A percentile compares a stretch with the other conserved stretches of the same genome.
Conservation (phyloP, 2,329 filamentous ascomycete species). For the Penicillium janthinellum region DNA sequence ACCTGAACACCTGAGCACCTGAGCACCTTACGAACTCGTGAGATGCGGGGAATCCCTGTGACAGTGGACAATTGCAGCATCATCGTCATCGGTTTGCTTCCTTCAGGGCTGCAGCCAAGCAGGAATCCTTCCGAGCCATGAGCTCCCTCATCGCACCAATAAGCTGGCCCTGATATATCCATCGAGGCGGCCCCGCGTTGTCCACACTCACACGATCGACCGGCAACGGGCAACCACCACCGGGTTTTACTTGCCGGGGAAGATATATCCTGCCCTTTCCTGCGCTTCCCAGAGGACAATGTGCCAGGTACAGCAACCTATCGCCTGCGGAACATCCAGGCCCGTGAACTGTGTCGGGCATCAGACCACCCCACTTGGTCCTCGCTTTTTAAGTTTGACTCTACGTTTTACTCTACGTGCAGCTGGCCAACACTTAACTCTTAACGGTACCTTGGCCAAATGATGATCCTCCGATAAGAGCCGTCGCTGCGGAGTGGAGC, state of each 20-base stretch:
- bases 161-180: neutral
- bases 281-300: neutral
- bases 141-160: neutral
- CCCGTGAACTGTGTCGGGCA: neutral
- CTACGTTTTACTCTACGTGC: neutral
- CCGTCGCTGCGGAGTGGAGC: neutral
- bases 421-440: neutral
- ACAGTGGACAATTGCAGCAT: neutral
- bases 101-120: neutral
- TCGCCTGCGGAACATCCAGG: neutral
- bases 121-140: neutral
- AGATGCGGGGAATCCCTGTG: constrained; percentile 4
- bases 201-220: constrained; percentile 2
- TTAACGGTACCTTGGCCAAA: constrained; percentile 1
- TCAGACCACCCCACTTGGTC: neutral
- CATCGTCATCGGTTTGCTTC: neutral
- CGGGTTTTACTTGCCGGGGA: neutral
- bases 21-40: neutral
- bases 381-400: neutral
- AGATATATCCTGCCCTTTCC: neutral
- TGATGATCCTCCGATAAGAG: constrained; percentile 1
- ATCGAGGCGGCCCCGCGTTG: constrained; percentile 7
- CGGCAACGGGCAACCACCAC: neutral
- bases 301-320: neutral
- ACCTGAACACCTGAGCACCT: neutral